phyloP scores from a whole-genome alignment of 805 yeast species.

The Tetrapisispora nanseiensis region DNA sequence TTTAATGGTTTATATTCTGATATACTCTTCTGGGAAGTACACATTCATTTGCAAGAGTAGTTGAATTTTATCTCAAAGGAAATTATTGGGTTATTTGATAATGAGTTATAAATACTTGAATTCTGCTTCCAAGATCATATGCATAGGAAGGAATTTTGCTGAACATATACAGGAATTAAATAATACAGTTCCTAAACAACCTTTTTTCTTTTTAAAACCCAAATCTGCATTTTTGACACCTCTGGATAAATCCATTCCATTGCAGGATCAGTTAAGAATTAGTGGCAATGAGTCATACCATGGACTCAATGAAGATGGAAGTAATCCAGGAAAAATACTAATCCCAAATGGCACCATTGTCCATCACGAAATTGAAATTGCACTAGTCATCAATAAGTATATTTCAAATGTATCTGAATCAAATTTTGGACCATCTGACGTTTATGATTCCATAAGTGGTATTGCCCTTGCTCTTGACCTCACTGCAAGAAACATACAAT shows the following conservation, averaged over 20 bases:
- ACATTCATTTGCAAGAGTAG: no score
- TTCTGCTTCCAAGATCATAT: slow-evolving; percentile 67
- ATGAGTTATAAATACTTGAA: slow-evolving; percentile 37
- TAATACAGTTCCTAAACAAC: slow-evolving; percentile 71
- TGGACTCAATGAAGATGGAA: slow-evolving; percentile 23
- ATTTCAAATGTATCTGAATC: slow-evolving; percentile 52
- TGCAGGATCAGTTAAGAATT: not conserved
- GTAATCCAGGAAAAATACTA: slow-evolving; percentile 59
- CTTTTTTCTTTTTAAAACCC: slow-evolving; percentile 91
- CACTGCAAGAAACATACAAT: slow-evolving; percentile 94
- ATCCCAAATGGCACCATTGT: slow-evolving; percentile 72
- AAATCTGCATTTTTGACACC: slow-evolving; percentile 63
- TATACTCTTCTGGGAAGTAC: no score
- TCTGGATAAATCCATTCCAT: slow-evolving; percentile 21
- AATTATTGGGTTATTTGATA: no score
- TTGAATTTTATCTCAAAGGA: no score
- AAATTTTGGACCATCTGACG: slow-evolving; percentile 51
- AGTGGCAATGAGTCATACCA: slow-evolving; percentile 10
- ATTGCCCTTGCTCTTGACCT: slow-evolving; percentile 85
- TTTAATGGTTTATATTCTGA: no score
- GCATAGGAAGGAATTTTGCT: slow-evolving; percentile 96
- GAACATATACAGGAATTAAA: slow-evolving; percentile 89
- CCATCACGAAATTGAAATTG: slow-evolving; percentile 92
- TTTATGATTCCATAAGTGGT: slow-evolving; percentile 71
- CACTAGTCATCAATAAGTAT: slow-evolving; percentile 56